These are phyloP conservation scores for Euphorbia lathyris DNA, from an alignment of 345 rosid species.

Conservation along the genomic window DNA sequence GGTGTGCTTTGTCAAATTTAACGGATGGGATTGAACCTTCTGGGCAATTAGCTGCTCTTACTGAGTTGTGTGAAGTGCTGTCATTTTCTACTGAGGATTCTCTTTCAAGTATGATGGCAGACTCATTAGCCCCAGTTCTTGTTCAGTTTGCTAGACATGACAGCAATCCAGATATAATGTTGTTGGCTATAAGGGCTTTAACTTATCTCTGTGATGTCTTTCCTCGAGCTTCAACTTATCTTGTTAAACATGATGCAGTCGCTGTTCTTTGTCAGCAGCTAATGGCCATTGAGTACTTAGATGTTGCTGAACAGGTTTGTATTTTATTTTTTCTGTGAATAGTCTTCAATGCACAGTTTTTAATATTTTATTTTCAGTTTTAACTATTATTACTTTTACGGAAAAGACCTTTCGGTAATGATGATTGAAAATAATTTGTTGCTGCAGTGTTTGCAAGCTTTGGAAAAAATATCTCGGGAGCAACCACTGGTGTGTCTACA, in stretches of 20 bases:
- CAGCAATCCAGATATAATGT: constrained; percentile 62
- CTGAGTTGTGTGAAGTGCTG: constrained; percentile 84
- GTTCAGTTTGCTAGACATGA: constrained; percentile 65
- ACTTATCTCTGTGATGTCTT: constrained; percentile 89
- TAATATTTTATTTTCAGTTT: neutral
- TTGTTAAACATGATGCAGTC: constrained; percentile 74
- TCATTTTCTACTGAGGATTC: constrained; percentile 87
- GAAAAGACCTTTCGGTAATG: neutral
- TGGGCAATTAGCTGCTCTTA: constrained; percentile 54
- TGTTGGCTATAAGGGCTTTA: constrained; percentile 77
- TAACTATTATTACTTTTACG: neutral
- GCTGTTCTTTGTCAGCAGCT: constrained; percentile 82
- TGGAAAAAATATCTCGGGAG: constrained; percentile 90
- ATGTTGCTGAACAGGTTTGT: constrained; percentile 99
- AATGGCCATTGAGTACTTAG: constrained; percentile 73
- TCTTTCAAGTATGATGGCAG: constrained; percentile 57
- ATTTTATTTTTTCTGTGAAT: constrained; percentile 1
- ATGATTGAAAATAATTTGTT: neutral
- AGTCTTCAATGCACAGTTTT: neutral
- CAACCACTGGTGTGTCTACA: constrained; percentile 83
- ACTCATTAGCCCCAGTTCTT: constrained; percentile 68
- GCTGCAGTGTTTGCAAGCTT: constrained; percentile 89
- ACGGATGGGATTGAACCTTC: constrained; percentile 58
- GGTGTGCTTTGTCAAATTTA: constrained; percentile 47
- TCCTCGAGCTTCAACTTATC: constrained; percentile 66